Base-by-base conservation (phyloP, 1,284 basidiomycete species). In the Athelia psychrophila region DNA sequence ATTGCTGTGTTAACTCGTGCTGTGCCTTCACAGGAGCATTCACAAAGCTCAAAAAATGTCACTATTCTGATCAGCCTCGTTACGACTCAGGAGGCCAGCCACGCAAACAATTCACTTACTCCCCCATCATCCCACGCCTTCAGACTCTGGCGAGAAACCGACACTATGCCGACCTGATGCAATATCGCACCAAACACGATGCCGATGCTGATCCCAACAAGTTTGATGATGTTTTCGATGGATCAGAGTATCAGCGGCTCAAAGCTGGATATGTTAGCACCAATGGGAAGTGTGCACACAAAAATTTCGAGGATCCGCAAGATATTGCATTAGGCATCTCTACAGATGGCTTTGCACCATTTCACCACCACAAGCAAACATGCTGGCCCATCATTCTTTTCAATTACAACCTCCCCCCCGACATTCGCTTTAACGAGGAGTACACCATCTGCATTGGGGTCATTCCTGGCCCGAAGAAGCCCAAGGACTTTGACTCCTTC, bases 381-480 rank as follows among this genome's bases (percentile, higher is more conserved):
- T 61, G 63, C 1, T 77, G 74, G 76, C 75, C 74, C 0, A 53
- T 77, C 13, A 64, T 78, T 32, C 46, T 74, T 2, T 67, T 72
- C 57, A 70, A 72, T 55, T 73, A 74, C 57, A 76, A 67, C 48
- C 5, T 46, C 20, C 51, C 54, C 2, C 56, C 55, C 5, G 32
- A 35, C 10, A 56, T 56, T 13, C 53, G 46, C 3, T 50, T 60
- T 44, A 58, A 61, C 48, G 54, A 58, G 8, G 48, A 65, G 8
- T 55, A 73, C 51, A 62, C 73, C 10, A 49, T 77, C 2, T 59
- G 57, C 19, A 47, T 76, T 18, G 72, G 73, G 9, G 60, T 75
- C 15, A 70, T 78, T 44, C 75, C 75, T 0, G 74, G 76, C 0
- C 77, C 74, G 0, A 72, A 70, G 20, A 73, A 73, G 48, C 74